Percentiles rank a stretch among this genome's conserved stretches.
phyloP scores from a whole-genome alignment of 441 rosid species.

The Gossypium schwendimanii region DNA sequence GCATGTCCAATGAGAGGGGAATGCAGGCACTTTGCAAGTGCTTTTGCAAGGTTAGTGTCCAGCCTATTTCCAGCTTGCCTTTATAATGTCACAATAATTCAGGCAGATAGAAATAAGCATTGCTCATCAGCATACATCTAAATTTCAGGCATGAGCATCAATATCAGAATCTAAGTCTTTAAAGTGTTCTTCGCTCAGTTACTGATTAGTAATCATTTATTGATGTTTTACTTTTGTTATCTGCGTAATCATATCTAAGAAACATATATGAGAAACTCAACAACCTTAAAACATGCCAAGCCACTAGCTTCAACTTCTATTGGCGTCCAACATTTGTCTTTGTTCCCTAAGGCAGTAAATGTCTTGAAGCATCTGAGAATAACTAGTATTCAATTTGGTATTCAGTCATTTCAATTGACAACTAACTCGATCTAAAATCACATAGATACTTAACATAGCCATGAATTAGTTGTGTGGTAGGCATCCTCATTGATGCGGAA shows the following conservation, averaged over 20 bases:
- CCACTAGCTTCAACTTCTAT: slow-evolving; percentile 3
- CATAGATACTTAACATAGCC: neutral
- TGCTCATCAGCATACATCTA: neutral
- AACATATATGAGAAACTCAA: neutral
- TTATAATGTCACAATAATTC: neutral
- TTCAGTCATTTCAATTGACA: neutral
- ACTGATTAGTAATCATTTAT: slow-evolving; percentile 2
- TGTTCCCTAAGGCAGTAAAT: neutral
- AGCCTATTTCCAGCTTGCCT: neutral
- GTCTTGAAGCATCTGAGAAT: neutral
- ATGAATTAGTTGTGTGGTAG: slow-evolving; percentile 1
- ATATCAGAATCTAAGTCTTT: slow-evolving; percentile 2
- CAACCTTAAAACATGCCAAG: neutral
- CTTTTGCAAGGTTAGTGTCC: slow-evolving; percentile 81
- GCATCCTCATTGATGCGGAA: neutral
- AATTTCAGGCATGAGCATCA: neutral
- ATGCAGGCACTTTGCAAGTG: slow-evolving; percentile 99
- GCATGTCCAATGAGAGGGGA: slow-evolving; percentile 99
- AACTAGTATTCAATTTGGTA: neutral
- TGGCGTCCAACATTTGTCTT: neutral
- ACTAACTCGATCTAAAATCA: neutral
- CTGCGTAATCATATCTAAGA: neutral
- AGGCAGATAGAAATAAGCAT: neutral
- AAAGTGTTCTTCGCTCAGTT: neutral
- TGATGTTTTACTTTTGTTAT: neutral